phyloP scores from a whole-genome alignment of 768 basidiomycete genomes.

The Amanita pseudoporphyria region DNA sequence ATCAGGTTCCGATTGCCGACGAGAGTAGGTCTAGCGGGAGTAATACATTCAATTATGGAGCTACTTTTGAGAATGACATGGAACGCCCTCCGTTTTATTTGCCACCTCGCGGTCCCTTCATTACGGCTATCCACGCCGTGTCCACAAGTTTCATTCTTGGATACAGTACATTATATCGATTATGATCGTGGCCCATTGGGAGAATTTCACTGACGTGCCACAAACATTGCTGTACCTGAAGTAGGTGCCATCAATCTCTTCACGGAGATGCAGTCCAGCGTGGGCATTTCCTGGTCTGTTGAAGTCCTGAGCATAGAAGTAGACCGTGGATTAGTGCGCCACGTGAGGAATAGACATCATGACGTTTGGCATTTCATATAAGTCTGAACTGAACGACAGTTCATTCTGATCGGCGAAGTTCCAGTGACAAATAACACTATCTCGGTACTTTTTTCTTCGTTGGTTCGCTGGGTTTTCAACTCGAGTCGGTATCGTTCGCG shows the following conservation, averaged over 20 bases:
- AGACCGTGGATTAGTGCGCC: background rate
- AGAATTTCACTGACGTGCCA: background rate
- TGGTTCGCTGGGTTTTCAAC: background rate
- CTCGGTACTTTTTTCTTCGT: background rate
- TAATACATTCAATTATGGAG: too few species aligned
- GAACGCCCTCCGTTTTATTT: too few species aligned
- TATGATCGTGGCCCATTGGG: background rate
- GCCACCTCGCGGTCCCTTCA: too few species aligned
- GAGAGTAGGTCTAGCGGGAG: too few species aligned
- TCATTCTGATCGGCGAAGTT: conserved; percentile 1
- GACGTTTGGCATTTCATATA: background rate
- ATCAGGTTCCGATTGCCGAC: too few species aligned
- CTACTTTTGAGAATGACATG: background rate
- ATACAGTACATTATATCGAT: background rate
- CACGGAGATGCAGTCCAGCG: background rate
- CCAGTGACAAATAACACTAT: background rate
- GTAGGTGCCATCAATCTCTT: background rate
- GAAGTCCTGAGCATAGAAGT: too few species aligned
- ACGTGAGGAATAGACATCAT: background rate
- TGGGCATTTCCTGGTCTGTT: too few species aligned
- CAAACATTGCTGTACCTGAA: background rate
- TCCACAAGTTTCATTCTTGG: background rate
- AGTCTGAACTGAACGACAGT: background rate
- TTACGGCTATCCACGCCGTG: too few species aligned
- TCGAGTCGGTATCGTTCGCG: background rate